These are phyloP conservation scores for Dactylellina drechsleri DNA, from an alignment of 2,329 filamentous ascomycete genomes.

Conservation along the genomic window DNA sequence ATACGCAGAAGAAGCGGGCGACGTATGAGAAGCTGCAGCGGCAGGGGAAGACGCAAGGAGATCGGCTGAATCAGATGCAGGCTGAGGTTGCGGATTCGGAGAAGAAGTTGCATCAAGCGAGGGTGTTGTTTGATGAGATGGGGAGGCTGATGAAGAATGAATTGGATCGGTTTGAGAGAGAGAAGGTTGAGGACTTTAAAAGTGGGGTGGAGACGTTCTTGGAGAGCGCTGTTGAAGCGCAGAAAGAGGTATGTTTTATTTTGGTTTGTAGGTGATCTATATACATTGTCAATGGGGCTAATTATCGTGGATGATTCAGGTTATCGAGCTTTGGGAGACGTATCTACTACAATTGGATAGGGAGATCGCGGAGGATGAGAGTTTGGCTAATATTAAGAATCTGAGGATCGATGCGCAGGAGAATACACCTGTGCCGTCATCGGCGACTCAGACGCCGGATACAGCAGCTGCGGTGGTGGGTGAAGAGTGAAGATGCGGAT, in stretches of 20 bases:
- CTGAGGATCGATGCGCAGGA: constrained; percentile 43
- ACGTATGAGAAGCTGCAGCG: constrained; percentile 94
- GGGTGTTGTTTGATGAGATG: constrained; percentile 96
- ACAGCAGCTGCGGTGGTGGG: constrained; percentile 36
- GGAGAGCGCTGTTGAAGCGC: constrained; percentile 95
- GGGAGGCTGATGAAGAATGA: constrained; percentile 89
- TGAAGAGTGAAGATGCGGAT: constrained; percentile 12
- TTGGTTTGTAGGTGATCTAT: neutral
- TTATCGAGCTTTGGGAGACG: constrained; percentile 95
- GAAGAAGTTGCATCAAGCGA: constrained; percentile 87
- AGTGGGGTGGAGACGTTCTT: constrained; percentile 96
- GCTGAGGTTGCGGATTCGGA: constrained; percentile 96
- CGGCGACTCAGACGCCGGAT: constrained; percentile 34
- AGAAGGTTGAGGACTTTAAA: constrained; percentile 99
- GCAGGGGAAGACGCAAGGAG: constrained; percentile 94
- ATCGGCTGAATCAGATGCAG: constrained; percentile 88
- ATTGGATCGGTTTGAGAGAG: constrained; percentile 90
- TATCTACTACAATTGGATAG: constrained; percentile 96
- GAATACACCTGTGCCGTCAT: constrained; percentile 24
- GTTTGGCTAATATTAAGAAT: constrained; percentile 37
- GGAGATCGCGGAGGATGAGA: constrained; percentile 79
- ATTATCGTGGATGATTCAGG: constrained; percentile 61
- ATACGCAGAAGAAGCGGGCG: constrained; percentile 84
- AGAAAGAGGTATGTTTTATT: constrained; percentile 82
- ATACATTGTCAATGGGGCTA: neutral